Evolutionary conservation across 2,329 filamentous ascomycete species (phyloP), one percentile per base, ranked within the genome.

Genomic region (Diaporthe sp.): DNA sequence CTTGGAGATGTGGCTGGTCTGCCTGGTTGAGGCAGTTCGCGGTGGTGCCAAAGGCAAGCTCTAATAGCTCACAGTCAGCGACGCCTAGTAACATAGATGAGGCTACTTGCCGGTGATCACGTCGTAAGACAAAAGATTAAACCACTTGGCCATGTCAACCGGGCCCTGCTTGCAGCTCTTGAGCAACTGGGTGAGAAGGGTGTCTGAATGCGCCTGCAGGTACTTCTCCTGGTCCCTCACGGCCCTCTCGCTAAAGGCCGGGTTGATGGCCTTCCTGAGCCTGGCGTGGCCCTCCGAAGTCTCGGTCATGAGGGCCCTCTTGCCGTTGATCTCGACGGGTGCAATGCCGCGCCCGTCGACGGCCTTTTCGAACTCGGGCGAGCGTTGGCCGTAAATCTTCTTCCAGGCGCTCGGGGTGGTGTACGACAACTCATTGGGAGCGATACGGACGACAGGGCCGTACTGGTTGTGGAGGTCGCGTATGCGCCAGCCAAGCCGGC

Each of bases 341-440:
- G 44, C 46, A 6, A 74, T 61, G 5, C 73, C 67, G 13, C 67
- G 39, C 13, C 71, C 71, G 17, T 73, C 58, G 22, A 73, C 49
- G 31, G 58, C 59, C 46, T 73, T 73, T 42, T 61, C 58, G 42
- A 65, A 65, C 25, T 73, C 71, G 12, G 71, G 58, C 19, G 71
- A 55, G 17, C 58, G 58, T 31, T 73, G 71, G 7, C 58, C 61
- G 28, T 73, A 65, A 12, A 65, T 73, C 34, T 65, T 72, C 49
- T 69, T 72, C 67, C 74, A 72, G 37, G 74, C 74, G 4, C 91
- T 22, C 88, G 85, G 78, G 1, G 58, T 58, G 1, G 74, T 81
- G 73, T 84, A 85, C 4, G 82, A 82, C 12, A 87, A 80, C 25
- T 81, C 78, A 42, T 81, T 81, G 0, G 85, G 84, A 0, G 79